Base-by-base conservation (phyloP, 2,329 filamentous ascomycete species). In the Macroventuria anomochaeta region DNA sequence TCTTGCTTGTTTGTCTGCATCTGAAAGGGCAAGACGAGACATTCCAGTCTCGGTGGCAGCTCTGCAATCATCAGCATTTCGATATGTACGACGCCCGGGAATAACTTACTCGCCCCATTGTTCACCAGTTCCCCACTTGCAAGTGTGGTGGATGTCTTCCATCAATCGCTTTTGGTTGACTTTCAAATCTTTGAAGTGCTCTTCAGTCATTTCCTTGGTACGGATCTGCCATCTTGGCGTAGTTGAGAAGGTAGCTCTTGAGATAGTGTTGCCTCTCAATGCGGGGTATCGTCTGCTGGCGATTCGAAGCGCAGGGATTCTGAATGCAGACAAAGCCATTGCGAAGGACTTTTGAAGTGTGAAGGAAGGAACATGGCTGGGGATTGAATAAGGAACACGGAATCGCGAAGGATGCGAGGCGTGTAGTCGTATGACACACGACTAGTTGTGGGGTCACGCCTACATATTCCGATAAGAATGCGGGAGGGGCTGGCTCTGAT, bases 21-120 rank as follows among this genome's bases (percentile, higher is more conserved):
- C 85, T 2, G 86, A 87, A 17, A 93, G 80, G 3, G 89, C 79
- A 1, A 93, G 82, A 1, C 90, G 86, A 21, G 85, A 83, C 90
- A 93, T 93, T 52, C 90, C 90, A 1, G 87, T 89, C 53, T 92
- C 85, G 11, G 83, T 88, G 18, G 76, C 67, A 18, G 67, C 76
- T 34, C 82, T 83, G 53, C 18, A 13, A 29, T 3, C 7, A 26
- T 56, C 28, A 56, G 26, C 18, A 51, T 15, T 17, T 42, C 11
- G 29, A n/a, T 18, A 7, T 26, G 25, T 2, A 12, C 11, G 15
- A 20, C n/a, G 28, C 7, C 36, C 7, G 21, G 18, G 10, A 31
- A 39, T 26, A 13, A 50, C 62, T 53, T 79, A 87, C 87, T 82
- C 78, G 74, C 87, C 87, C 86, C 87, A 90, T 74, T 80, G 75